Percentiles rank a stretch among this genome's conserved stretches.
These are phyloP conservation scores for Metschnikowia gelsemii DNA, from an alignment of 805 yeast species.

Conservation along the genomic window DNA sequence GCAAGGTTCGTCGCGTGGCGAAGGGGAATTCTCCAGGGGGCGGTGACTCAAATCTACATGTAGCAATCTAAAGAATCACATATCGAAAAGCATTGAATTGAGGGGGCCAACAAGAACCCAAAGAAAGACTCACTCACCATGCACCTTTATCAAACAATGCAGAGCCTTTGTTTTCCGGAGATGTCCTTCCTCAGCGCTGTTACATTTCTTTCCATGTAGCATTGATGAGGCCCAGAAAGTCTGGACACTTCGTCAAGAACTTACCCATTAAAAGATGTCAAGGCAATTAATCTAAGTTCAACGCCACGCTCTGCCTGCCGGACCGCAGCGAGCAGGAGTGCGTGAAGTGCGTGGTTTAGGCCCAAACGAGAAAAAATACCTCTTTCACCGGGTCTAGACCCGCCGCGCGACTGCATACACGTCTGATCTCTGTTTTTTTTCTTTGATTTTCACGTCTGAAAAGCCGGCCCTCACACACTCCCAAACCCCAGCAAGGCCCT, in stretches of 20 bases:
- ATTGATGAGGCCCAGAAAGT: too few species aligned
- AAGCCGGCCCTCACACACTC: neutral
- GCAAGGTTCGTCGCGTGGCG: constrained; percentile 1
- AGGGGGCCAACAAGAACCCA: too few species aligned
- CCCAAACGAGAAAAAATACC: constrained; percentile 11
- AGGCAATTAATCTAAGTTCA: neutral
- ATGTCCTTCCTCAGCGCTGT: too few species aligned
- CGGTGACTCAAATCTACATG: neutral
- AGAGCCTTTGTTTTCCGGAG: too few species aligned
- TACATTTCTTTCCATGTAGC: too few species aligned
- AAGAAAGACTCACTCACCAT: too few species aligned
- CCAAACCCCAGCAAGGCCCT: neutral
- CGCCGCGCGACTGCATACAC: constrained; percentile 4
- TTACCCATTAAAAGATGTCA: too few species aligned
- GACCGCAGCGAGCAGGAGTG: neutral
- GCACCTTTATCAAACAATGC: too few species aligned
- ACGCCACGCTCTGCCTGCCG: neutral
- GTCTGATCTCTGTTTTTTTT: constrained; percentile 3
- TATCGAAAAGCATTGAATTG: too few species aligned
- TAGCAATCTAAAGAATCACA: too few species aligned
- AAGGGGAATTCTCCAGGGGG: neutral
- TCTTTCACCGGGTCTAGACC: constrained; percentile 9
- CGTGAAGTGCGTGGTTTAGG: constrained; percentile 9
- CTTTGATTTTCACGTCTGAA: neutral
- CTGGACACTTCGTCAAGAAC: too few species aligned